A percentile compares a stretch with the other conserved stretches of the same genome.
phyloP scores from a whole-genome alignment of 805 yeast species.

The Ogataea methylovora region DNA sequence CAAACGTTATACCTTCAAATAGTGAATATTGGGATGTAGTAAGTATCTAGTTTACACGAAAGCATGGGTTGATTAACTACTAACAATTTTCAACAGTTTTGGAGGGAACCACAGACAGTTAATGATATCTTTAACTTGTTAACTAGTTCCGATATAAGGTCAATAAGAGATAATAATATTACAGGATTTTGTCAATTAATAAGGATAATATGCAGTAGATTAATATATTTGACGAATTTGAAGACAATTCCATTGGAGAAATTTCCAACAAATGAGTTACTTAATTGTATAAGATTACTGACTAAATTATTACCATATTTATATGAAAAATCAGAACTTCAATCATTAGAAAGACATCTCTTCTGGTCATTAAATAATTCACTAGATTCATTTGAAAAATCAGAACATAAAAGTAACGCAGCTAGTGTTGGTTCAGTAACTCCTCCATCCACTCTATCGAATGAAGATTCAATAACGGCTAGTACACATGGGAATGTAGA shows the following conservation, averaged over 20 bases:
- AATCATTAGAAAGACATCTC: slow-evolving; percentile 25
- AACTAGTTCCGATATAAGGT: slow-evolving; percentile 48
- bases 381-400: too few species aligned
- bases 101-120: slow-evolving; percentile 42
- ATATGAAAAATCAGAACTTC: slow-evolving; percentile 43
- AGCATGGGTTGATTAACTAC: slow-evolving; percentile 7
- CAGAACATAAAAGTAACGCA: slow-evolving; percentile 8
- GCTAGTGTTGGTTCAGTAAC: slow-evolving; percentile 18
- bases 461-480: slow-evolving; percentile 12
- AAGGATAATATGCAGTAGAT: slow-evolving; percentile 28
- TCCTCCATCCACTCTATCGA: slow-evolving; percentile 12
- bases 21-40: slow-evolving; percentile 35
- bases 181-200: slow-evolving; percentile 52
- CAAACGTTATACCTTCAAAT: slow-evolving; percentile 25
- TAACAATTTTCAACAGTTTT: too few species aligned
- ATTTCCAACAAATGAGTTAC: slow-evolving; percentile 29
- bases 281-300: slow-evolving; percentile 59
- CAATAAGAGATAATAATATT: slow-evolving; percentile 49
- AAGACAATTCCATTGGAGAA: slow-evolving; percentile 17
- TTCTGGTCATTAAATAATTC: slow-evolving; percentile 35
- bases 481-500: slow-evolving; percentile 11
- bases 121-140: slow-evolving; percentile 53
- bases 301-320: slow-evolving; percentile 60
- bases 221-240: slow-evolving; percentile 16
- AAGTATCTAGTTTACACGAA: slow-evolving; percentile 1